Conservation (phyloP, 202 grass and related monocot genomes). For the Schoenoplectus triqueter region DNA sequence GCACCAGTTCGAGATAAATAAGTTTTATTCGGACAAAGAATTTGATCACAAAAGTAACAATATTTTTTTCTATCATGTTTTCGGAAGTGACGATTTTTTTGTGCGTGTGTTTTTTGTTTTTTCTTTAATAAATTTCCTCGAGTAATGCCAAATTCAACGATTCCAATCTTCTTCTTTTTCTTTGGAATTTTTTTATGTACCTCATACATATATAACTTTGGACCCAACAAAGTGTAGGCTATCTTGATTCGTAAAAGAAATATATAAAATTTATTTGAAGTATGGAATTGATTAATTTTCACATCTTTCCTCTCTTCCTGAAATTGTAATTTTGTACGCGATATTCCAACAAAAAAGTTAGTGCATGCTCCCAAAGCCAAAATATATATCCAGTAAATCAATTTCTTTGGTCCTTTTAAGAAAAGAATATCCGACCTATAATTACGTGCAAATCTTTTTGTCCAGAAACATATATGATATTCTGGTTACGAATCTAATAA, state of each 20-base stretch:
- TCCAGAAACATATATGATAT: not conserved
- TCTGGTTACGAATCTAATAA: too few species aligned
- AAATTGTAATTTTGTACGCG: not conserved
- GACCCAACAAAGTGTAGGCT: not conserved
- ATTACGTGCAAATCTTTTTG: not conserved
- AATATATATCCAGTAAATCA: not conserved
- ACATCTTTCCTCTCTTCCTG: not conserved
- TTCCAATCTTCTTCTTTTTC: too few species aligned
- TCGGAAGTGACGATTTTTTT: too few species aligned
- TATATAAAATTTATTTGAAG: not conserved
- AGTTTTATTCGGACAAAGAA: too few species aligned
- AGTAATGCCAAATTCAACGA: too few species aligned
- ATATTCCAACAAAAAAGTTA: not conserved
- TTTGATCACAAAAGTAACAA: too few species aligned
- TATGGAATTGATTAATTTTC: not conserved
- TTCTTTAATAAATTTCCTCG: too few species aligned
- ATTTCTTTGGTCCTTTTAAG: not conserved
- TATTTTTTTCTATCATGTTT: too few species aligned
- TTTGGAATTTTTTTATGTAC: not conserved
- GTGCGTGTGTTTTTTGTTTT: too few species aligned
- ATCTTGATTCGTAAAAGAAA: not conserved
- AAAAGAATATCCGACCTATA: not conserved
- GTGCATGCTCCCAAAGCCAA: not conserved
- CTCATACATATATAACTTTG: not conserved
- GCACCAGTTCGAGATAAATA: too few species aligned